phyloP scores from a whole-genome alignment of 306 rosid genomes.

The Malus sylvestris region DNA sequence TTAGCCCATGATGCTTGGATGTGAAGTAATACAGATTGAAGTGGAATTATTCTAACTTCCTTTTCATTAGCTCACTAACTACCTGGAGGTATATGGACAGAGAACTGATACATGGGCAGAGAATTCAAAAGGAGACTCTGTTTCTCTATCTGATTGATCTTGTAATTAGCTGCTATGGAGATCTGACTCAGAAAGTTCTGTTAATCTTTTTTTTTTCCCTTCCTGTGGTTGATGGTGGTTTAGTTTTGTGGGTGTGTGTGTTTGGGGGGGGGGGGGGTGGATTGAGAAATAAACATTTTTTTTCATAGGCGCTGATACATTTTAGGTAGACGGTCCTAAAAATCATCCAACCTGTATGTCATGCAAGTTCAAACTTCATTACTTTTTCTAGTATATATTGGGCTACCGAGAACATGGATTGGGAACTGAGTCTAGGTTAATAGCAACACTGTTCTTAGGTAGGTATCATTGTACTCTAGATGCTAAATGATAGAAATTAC shows the following conservation, averaged over 20 bases:
- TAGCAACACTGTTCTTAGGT: background rate
- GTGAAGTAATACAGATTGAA: slow-evolving; percentile 3
- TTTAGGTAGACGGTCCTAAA: background rate
- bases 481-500: background rate
- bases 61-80: background rate
- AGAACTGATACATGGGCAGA: background rate
- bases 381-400: background rate
- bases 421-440: background rate
- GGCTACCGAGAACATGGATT: background rate
- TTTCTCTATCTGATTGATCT: background rate
- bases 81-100: background rate
- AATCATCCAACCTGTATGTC: background rate
- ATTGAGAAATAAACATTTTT: background rate
- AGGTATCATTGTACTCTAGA: background rate
- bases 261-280: too few relatives aligned
- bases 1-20: background rate
- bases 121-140: background rate
- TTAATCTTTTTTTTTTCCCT: background rate
- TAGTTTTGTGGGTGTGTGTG: too few relatives aligned
- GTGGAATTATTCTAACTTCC: background rate
- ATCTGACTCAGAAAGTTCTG: background rate
- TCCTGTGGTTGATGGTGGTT: too few relatives aligned
- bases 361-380: background rate
- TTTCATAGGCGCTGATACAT: background rate
- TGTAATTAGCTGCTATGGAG: background rate